Evolutionary conservation across 176 grass and related monocot species (phyloP), one percentile per base, ranked within the genome.

Genomic region (Raddia guianensis): DNA sequence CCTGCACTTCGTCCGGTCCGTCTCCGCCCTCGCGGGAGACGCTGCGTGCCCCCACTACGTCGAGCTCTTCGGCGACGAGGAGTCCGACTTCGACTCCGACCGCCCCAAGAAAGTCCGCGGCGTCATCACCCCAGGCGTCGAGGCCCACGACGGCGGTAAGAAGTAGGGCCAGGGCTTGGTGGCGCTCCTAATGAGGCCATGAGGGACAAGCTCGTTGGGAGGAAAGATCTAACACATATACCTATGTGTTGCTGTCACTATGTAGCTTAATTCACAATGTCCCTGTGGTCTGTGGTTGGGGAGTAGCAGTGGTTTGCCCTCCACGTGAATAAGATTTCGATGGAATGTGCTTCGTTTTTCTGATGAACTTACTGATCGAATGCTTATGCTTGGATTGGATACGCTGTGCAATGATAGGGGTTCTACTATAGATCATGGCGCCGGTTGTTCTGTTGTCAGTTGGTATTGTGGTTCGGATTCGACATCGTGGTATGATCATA

Each of bases 51-150:
- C 69, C 54, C 68, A 85, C 82, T 87, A 93, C 21, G 90, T 87
- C 6, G 89, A 87, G 82, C 66, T 85, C 13, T 74, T 77, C 47
- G 66, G 16, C 19, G 70, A 88, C 27, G 87, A 91, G 40, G 79
- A 67, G 19, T 79, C 83, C 27, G 74, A 89, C 66, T 81, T 72
- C 35, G 85, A 87, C 66, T 81, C 77, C 35, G 85, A 87, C 53
- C 89, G 85, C 86, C 88, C 88, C 9, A 98, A 91, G 83, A 98
- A 98, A 77, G 86, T 83, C 9, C 86, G 80, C 18, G 91, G 93
- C 56, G 81, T 87, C 83, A 61, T 86, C 79, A 90, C 94, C 84
- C 83, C 80, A 68, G 11, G 63, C 72, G 46, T 82, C 45, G 60
- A 91, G 49, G 74, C 48, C 46, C 61, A 79, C 70, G 80, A 76